A percentile compares a stretch with the other conserved stretches of the same genome.
Conservation (phyloP, 192 early-diverging fungal genomes). For the Umbelopsis vinacea region DNA sequence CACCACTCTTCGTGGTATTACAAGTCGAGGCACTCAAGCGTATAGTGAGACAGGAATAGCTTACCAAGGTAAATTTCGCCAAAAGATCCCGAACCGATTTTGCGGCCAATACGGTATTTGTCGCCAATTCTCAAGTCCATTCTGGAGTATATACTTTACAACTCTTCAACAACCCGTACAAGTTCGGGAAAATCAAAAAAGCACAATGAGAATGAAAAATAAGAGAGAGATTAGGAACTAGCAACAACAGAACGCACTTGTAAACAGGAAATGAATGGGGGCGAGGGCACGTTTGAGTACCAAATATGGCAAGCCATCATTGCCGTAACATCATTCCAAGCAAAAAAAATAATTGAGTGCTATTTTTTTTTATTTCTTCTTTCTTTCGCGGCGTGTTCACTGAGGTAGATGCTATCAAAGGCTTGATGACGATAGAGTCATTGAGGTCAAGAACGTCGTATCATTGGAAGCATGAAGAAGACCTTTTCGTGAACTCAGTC, state of each 20-base stretch:
- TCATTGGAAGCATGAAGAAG: too few relatives aligned
- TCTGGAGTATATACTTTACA: neutral
- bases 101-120: conserved; percentile 93
- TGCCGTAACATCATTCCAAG: conserved; percentile 5
- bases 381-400: too few relatives aligned
- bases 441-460: too few relatives aligned
- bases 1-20: too few relatives aligned
- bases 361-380: neutral
- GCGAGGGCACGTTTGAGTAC: conserved; percentile 14
- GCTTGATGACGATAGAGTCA: too few relatives aligned
- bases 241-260: conserved; percentile 2
- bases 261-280: conserved; percentile 10
- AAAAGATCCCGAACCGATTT: conserved; percentile 97
- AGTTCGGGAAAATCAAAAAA: neutral
- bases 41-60: neutral
- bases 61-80: conserved; percentile 96
- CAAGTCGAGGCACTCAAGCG: neutral
- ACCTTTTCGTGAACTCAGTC: too few relatives aligned
- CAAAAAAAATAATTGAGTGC: neutral
- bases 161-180: too few relatives aligned
- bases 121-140: conserved; percentile 90
- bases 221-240: neutral
- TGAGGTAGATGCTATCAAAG: too few relatives aligned
- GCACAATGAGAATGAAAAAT: neutral
- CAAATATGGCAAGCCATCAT: conserved; percentile 20